phyloP scores from a whole-genome alignment of 192 early-diverging fungal genomes.

The Backusella tarrabulga region DNA sequence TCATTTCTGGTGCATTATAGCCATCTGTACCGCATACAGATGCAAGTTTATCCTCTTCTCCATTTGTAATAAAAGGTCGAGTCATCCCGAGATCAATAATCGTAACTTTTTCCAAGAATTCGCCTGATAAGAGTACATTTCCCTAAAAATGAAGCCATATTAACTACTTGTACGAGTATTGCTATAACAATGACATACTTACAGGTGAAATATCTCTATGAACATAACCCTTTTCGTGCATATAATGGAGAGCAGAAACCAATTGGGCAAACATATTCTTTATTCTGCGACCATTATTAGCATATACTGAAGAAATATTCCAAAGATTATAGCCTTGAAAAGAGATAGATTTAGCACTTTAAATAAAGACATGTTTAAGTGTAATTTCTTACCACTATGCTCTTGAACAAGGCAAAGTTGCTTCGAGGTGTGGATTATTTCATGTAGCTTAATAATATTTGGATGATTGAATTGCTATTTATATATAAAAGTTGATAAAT shows the following conservation, averaged over 20 bases:
- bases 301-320: not conserved
- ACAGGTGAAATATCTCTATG: not conserved
- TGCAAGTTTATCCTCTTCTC: not conserved
- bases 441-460: not conserved
- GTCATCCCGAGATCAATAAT: not conserved
- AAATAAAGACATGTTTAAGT: not conserved
- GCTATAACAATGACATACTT: not conserved
- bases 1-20: not conserved
- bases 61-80: not conserved
- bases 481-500: not conserved
- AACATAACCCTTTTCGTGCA: not conserved
- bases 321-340: not conserved
- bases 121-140: not conserved
- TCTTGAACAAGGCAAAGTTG: not conserved
- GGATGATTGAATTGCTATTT: not conserved
- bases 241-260: not conserved
- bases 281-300: not conserved
- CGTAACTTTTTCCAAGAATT: not conserved
- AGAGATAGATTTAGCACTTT: not conserved
- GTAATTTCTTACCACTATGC: not conserved
- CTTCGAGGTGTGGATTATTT: not conserved
- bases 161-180: not conserved
- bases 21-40: not conserved
- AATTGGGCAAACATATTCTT: not conserved
- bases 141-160: not conserved